These are phyloP conservation scores for Chlorella sorokiniana DNA, from an alignment of 139 green algal genomes.

Conservation along the genomic window DNA sequence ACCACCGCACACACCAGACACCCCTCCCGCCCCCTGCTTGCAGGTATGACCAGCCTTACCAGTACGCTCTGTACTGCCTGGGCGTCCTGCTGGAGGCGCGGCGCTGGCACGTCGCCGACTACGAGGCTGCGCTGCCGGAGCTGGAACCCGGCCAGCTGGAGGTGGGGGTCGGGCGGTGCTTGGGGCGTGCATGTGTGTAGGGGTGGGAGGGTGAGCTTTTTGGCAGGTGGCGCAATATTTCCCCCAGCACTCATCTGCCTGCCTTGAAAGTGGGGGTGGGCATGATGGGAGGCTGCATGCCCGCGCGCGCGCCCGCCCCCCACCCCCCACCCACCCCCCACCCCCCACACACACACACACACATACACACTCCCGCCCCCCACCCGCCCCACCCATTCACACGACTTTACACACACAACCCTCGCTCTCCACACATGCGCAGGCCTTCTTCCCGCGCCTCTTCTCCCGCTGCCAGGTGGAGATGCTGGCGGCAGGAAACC, in stretches of 20 bases:
- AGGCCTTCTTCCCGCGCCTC: constrained; percentile 41
- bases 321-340: not conserved
- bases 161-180: not conserved
- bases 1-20: not conserved
- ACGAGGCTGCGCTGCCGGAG: constrained; percentile 58
- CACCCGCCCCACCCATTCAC: not conserved
- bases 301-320: not conserved
- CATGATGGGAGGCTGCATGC: too few species aligned
- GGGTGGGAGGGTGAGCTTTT: not conserved
- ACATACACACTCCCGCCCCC: not conserved
- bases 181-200: not conserved
- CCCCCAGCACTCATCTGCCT: not conserved
- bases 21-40: not conserved
- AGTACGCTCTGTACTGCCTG: constrained; percentile 76
- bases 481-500: constrained; percentile 16
- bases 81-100: constrained; percentile 51
- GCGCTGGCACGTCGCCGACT: constrained; percentile 78
- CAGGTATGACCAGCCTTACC: constrained; percentile 84
- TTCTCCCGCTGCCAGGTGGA: constrained; percentile 28
- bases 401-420: too few species aligned
- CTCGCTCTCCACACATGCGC: too few species aligned
- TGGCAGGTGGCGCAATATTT: too few species aligned
- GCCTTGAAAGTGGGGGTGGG: not conserved
- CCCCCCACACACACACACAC: not conserved
- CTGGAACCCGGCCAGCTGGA: constrained; percentile 50